Evolutionary conservation across 306 rosid genomes (phyloP), one percentile per base, ranked within the genome.

Genomic region (Trifolium repens): DNA sequence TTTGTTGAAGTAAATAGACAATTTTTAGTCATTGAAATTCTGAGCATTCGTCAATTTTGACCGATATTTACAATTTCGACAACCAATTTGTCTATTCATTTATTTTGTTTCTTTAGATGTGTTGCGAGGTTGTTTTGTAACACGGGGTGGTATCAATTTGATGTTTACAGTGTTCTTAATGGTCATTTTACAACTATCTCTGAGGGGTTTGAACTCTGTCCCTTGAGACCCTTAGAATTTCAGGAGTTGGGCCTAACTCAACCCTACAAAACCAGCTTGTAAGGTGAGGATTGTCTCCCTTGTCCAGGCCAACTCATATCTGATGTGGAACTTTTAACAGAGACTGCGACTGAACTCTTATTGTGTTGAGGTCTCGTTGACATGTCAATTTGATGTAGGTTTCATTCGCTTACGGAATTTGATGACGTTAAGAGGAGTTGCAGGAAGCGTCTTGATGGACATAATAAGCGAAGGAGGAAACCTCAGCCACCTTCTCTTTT

Each of bases 381-480:
- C 0, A 37, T 55, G 16, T n/a, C 32, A 30, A 77, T 81, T 78
- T 71, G 44, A 53, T 79, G 70, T 75, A 93, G 97, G 87, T 93
- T 93, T 84, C 98, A 89, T 84, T 89, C 93, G 17, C 86, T 91
- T 81, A 91, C 65, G 55, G 98, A 93, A 84, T 89, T 93, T 72
- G 98, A 93, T 72, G 93, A 91, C 24, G 91, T 87, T 61, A 93
- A 93, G 77, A 85, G 98, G 82, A 93, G 96, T 84, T 91, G 98
- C 79, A 79, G 98, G 82, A 93, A 88, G 30, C 88, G 98, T 12
- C 97, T 93, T 62, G 98, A 85, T 67, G 96, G 96, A 22, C 97
- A 93, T 81, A 93, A 93, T 69, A 79, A 85, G 69, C 96, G 96
- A 58, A 73, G 97, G 77, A 88, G 97, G 87, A 91, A 93, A 67